Base-by-base conservation (phyloP, 192 early-diverging fungal species). In the Kappamyces sp. region DNA sequence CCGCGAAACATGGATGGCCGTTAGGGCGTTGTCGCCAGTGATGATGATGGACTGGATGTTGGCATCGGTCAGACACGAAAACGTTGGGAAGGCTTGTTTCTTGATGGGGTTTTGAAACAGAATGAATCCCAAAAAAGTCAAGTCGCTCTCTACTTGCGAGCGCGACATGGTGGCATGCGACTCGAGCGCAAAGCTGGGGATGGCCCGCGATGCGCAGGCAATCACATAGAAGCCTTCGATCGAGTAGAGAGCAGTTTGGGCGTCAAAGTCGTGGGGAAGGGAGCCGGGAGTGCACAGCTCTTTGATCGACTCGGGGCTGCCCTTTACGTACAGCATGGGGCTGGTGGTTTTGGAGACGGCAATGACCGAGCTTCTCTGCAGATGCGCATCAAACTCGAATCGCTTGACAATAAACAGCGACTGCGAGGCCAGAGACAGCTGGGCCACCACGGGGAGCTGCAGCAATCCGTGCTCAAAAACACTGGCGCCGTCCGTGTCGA, bases 21-120 rank as follows among this genome's bases (percentile, higher is more conserved):
- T 92, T 37, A 88, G 71, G 4, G 83, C 86, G 4, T 82, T 84
- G 67, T 92, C 90, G 34, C 90, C 90, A 0, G 90, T 90, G 59
- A 92, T 86, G 75, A 92, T 92, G 11, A 91, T 78, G 1, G 80
- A 76, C 30, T 85, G 77, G 4, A 85, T 77, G n/a, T 72, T 69
- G 9, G 86, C 90, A 3, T 57, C 67, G 33, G 75, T 80, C 34
- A 93, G 70, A 50, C 74, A 69, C n/a, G 66, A 62, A 45, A 93
- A 83, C 6, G 84, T 80, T 7, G 67, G 61, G 1, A 59, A 40
- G 0, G 85, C 85, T 65, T 90, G 85, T 2, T 69, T 57, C 63
- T 90, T 89, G 35, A 91, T 66, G 64, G 74, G 80, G 70, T 92
- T 92, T 48, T 84, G 72, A 54, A 90, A 82, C 66, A 91, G 62